phyloP scores from a whole-genome alignment of 2,329 filamentous ascomycete species.

The Colletotrichum sp. region DNA sequence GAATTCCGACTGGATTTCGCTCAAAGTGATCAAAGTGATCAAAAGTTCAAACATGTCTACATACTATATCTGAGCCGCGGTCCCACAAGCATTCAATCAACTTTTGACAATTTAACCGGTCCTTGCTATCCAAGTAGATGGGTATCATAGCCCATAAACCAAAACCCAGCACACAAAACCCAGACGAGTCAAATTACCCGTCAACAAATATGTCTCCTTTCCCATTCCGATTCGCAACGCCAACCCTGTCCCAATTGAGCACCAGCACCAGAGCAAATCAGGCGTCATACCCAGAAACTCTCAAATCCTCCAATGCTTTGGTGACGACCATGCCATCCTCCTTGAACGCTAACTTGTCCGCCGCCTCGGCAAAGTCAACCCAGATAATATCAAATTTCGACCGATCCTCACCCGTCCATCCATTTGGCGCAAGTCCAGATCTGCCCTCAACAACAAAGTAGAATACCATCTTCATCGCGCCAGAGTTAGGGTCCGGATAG shows the following conservation, averaged over 20 bases:
- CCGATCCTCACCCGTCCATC: slow-evolving; percentile 10
- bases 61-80: background rate
- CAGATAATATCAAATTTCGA: slow-evolving; percentile 34
- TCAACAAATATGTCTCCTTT: background rate
- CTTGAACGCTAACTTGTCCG: slow-evolving; percentile 25
- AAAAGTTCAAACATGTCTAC: background rate
- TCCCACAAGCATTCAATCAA: background rate
- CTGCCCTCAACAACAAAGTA: slow-evolving; percentile 42
- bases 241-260: background rate
- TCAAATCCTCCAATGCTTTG: slow-evolving; percentile 31
- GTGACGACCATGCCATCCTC: slow-evolving; percentile 30
- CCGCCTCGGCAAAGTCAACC: slow-evolving; percentile 27
- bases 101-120: background rate
- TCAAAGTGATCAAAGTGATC: background rate
- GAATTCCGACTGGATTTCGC: background rate
- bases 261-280: background rate
- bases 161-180: background rate
- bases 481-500: slow-evolving; percentile 25
- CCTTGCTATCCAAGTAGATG: background rate
- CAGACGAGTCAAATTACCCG: background rate
- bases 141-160: background rate
- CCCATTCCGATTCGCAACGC: background rate
- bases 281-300: slow-evolving; percentile 28
- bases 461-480: slow-evolving; percentile 43
- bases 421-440: slow-evolving; percentile 24